phyloP scores from a whole-genome alignment of 1,284 basidiomycete genomes.

The Tilletia setariae region DNA sequence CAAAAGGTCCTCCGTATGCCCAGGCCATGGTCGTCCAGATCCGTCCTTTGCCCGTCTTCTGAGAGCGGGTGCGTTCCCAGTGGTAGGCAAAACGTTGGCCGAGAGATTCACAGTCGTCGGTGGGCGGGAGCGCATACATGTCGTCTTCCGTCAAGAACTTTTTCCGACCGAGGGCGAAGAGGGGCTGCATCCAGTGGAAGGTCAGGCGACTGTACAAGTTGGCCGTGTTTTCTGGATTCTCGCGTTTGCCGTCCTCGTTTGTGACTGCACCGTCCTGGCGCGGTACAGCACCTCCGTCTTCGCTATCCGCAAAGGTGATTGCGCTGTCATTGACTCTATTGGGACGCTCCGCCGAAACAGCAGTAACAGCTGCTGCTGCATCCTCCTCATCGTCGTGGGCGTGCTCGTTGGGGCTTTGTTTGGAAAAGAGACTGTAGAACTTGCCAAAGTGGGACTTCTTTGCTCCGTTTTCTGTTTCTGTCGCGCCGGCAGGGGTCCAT shows the following conservation, averaged over 20 bases:
- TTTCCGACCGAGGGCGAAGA: constrained; percentile 61
- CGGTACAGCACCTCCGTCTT: constrained; percentile 21
- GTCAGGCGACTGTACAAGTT: constrained; percentile 70
- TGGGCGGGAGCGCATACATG: constrained; percentile 54
- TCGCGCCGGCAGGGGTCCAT: no score
- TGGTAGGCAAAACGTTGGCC: constrained; percentile 63
- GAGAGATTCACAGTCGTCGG: constrained; percentile 72
- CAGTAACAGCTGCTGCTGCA: background rate
- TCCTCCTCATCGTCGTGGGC: background rate
- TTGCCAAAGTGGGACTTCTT: background rate
- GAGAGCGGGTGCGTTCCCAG: constrained; percentile 51
- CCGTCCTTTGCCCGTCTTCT: constrained; percentile 21
- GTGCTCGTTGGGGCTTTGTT: background rate
- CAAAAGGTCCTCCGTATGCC: constrained; percentile 73
- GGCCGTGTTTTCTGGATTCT: constrained; percentile 73
- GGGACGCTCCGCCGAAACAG: no score
- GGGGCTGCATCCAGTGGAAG: constrained; percentile 74
- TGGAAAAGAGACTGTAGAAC: background rate
- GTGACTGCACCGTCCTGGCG: constrained; percentile 21
- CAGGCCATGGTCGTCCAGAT: constrained; percentile 30
- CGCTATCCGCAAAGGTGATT: constrained; percentile 29
- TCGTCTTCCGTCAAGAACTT: constrained; percentile 55
- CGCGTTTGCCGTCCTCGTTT: constrained; percentile 57
- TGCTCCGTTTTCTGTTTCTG: background rate
- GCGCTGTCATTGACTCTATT: constrained; percentile 19